Base-by-base conservation (phyloP, 192 early-diverging fungal species). In the Borealophlyctis nickersoniae region DNA sequence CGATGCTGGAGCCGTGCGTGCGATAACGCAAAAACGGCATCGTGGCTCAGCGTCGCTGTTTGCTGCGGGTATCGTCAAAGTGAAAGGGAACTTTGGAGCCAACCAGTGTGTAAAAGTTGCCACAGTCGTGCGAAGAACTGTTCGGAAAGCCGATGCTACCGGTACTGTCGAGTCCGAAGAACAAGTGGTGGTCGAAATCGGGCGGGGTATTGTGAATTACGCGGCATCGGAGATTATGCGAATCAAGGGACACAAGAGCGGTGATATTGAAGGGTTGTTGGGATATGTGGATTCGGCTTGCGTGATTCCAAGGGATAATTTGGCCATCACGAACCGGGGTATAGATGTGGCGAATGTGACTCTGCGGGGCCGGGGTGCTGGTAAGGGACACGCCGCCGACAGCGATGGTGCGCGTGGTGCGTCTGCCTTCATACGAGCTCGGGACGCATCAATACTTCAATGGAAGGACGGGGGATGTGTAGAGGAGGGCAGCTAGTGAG, bases 191-290 rank as follows among this genome's bases (percentile, higher is more conserved):
- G 80, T 91, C 16, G 88, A 90, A 68, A 80, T 99, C 35, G 96
- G 91, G 35, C 89, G 91, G 57, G 96, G 96, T 4, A 61, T 99
- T 36, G 91, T 88, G 16, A 99, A 95, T 73, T 99, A 98, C 74
- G 84, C 86, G 0, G 84, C 86, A 53, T 66, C 77, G 16, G 96
- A 99, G 73, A 86, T 96, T 56, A 67, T 73, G 36, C 74, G 92
- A 49, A 94, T 99, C 75, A 88, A 87, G 66, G 92, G 96, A 5
- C 87, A 78, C 66, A 90, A 94, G 57, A 94, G 92, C 75, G 75
- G 79, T 0, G 92, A 96, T 63, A 92, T 99, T 62, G 82, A 81
- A 30, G 81, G 85, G 7, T 77, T 91, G 29, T 74, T 99, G 27
- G 95, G 96, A 4, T 98, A 94, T 77, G 81, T 90, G 26, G 93